Evolutionary conservation across 768 basidiomycete species (phyloP).

Genomic region (Xerocomellus chrysenteron): DNA sequence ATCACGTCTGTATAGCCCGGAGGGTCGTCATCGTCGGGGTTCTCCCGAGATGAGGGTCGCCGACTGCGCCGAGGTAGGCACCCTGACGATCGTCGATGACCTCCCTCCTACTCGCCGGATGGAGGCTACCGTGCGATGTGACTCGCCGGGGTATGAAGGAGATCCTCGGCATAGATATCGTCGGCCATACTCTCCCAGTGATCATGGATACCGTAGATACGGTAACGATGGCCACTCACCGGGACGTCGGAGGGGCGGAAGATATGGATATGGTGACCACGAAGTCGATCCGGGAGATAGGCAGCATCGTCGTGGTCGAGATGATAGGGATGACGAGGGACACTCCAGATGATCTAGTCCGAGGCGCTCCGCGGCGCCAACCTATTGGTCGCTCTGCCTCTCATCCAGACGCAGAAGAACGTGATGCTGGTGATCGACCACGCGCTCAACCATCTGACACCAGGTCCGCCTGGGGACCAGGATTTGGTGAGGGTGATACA

Average conservation of each 20-base stretch:
- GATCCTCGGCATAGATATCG: slow-evolving; percentile 8
- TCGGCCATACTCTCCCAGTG: slow-evolving; percentile 19
- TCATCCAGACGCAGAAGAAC: slow-evolving; percentile 10
- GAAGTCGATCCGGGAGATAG: slow-evolving; percentile 9
- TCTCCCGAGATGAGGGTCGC: slow-evolving; percentile 7
- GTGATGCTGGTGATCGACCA: slow-evolving; percentile 14
- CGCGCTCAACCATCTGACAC: slow-evolving; percentile 8
- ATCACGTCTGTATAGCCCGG: slow-evolving; percentile 14
- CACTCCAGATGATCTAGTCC: slow-evolving; percentile 11
- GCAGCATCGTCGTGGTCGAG: neutral
- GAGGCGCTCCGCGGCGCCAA: neutral
- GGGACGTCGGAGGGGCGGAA: slow-evolving; percentile 7
- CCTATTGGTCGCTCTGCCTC: slow-evolving; percentile 17
- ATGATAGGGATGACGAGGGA: slow-evolving; percentile 2
- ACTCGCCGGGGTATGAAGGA: slow-evolving; percentile 15
- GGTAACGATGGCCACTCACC: slow-evolving; percentile 6
- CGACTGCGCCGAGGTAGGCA: neutral
- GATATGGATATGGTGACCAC: neutral
- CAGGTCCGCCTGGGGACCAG: slow-evolving; percentile 9
- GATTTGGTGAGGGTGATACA: slow-evolving; percentile 11
- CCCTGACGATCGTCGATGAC: slow-evolving; percentile 14
- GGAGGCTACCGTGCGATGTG: neutral
- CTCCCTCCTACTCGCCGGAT: slow-evolving; percentile 26
- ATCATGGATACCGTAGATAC: slow-evolving; percentile 13
- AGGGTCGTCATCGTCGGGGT: neutral